Conservation (phyloP, 257 asterid genomes). For the Solanum medicagineum region DNA sequence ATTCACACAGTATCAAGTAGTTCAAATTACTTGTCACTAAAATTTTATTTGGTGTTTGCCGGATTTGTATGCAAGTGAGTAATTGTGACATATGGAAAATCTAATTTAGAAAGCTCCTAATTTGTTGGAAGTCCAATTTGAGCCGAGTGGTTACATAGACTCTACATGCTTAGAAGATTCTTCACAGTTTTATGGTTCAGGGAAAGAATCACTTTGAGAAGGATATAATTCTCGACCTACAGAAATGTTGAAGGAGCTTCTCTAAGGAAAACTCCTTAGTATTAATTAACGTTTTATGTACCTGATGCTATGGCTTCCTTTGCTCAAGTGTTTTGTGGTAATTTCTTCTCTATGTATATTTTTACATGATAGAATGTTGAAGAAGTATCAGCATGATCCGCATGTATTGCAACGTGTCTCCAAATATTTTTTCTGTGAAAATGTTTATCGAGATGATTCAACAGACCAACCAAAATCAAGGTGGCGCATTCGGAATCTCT, state of each 20-base stretch:
- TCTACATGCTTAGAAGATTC: not conserved
- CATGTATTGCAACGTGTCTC: constrained; percentile 28
- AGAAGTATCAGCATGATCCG: constrained; percentile 25
- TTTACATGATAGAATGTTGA: constrained; percentile 41
- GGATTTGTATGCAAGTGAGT: not conserved
- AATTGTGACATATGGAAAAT: not conserved
- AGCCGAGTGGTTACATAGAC: not conserved
- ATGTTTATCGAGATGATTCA: constrained; percentile 51
- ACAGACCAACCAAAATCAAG: constrained; percentile 35
- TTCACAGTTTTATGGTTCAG: not conserved
- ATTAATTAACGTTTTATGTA: not conserved
- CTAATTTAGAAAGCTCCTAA: not conserved
- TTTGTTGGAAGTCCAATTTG: not conserved
- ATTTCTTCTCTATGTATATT: not conserved
- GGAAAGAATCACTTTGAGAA: not conserved
- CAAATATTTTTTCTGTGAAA: constrained; percentile 53
- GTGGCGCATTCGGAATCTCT: constrained; percentile 50
- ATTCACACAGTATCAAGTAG: not conserved
- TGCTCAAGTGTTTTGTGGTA: not conserved
- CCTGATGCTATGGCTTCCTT: not conserved
- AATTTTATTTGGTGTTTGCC: not conserved
- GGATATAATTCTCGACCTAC: not conserved
- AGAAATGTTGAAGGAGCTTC: not conserved
- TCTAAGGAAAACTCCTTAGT: not conserved
- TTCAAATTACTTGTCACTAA: not conserved